Conservation (phyloP, 768 basidiomycete genomes). For the Rhodosporidiobolus odoratus region DNA sequence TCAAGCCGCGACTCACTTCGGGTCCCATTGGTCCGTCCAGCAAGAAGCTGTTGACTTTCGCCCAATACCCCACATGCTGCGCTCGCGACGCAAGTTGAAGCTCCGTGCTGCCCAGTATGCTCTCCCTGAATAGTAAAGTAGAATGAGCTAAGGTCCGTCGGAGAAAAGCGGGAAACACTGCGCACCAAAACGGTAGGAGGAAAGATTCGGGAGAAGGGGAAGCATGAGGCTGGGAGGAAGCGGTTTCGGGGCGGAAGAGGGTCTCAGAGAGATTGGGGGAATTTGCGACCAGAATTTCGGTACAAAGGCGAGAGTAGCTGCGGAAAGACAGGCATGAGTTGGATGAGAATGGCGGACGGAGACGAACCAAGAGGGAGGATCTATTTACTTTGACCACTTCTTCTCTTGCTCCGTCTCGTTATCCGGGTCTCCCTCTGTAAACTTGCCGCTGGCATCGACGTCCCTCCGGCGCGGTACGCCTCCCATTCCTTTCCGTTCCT, state of each 20-base stretch:
- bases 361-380: not conserved
- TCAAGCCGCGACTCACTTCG: slow-evolving; percentile 59
- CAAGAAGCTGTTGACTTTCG: slow-evolving; percentile 86
- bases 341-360: not conserved
- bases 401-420: slow-evolving; percentile 18
- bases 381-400: slow-evolving; percentile 18
- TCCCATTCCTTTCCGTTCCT: slow-evolving; percentile 28
- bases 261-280: slow-evolving; percentile 93
- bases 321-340: not conserved
- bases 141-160: not conserved
- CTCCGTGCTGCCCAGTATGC: slow-evolving; percentile 63
- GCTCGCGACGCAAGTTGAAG: slow-evolving; percentile 83
- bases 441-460: slow-evolving; percentile 1
- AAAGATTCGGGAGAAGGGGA: slow-evolving; percentile 21
- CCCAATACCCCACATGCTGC: slow-evolving; percentile 84
- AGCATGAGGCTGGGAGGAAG: slow-evolving; percentile 26
- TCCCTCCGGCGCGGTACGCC: slow-evolving; percentile 25
- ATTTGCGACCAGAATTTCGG: slow-evolving; percentile 91
- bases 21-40: slow-evolving; percentile 72
- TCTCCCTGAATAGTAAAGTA: slow-evolving; percentile 24
- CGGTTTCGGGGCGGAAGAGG: slow-evolving; percentile 54
- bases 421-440: not conserved
- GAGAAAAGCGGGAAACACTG: not conserved
- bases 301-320: slow-evolving; percentile 87
- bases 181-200: slow-evolving; percentile 32